Evolutionary conservation across 2,329 filamentous ascomycete species (phyloP), one percentile per base, ranked within the genome.

Genomic region (Verticillium tricorpus): DNA sequence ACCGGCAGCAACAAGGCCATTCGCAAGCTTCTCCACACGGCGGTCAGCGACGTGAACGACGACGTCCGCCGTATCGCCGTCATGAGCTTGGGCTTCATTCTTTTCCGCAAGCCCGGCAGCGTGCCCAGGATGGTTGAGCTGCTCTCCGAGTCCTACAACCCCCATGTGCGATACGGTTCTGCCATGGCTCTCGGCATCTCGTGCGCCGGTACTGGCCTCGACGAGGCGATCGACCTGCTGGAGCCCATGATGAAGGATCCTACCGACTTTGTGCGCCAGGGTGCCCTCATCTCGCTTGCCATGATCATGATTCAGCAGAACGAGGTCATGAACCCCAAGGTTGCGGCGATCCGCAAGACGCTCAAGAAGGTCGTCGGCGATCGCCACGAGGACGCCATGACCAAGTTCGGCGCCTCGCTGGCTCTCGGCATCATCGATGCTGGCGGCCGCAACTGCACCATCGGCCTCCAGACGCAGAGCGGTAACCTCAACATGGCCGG

Each of bases 231-330:
- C 65, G 95, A 99, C 71, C 84, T 99, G 19, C 84, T 99, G 5
- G 95, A 99, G 80, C 95, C 95, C 19, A 99, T 99, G 95, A 93
- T 97, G 82, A 99, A 98, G 82, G 95, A 99, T 69, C 96, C 95
- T 8, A 96, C 93, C 62, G 95, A 99, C 79, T 99, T 99, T 74
- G 95, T 99, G 59, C 89, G 96, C 68, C 95, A 99, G 77, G 95
- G 96, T 73, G 94, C 95, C 50, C 82, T 98, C 66, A 98, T 99
- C 69, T 87, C 95, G 2, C 83, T 98, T 62, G 87, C 95, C 63
- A 99, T 99, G 95, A 97, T 99, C 70, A 89, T 99, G 84, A 91
- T 97, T n/a, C 95, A 99, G 78, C 95, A 98, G 75, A 99, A 98
- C 71, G 95, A 99, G 77, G 89, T 90, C 32, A 96, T 97, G 92